Conservation (phyloP, 2,329 filamentous ascomycete genomes). For the Paecilomyces niveus region DNA sequence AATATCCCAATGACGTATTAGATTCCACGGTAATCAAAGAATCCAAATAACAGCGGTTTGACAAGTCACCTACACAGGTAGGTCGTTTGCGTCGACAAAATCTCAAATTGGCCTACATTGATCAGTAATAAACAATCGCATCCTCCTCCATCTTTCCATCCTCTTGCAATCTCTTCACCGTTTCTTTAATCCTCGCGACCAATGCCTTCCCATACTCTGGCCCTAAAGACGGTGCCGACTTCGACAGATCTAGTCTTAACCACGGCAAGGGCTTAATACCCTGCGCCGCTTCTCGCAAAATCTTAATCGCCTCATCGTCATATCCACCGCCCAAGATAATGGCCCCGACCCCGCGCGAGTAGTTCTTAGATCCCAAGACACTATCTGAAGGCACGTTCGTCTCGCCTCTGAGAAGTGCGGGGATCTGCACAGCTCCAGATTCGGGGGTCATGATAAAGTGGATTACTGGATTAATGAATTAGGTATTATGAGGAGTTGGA, state of each 20-base stretch:
- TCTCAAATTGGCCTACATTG: neutral
- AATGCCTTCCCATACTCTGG: slow-evolving; percentile 15
- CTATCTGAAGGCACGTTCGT: slow-evolving; percentile 7
- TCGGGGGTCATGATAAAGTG: slow-evolving; percentile 15
- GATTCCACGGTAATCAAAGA: too few relatives aligned
- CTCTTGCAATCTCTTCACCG: neutral
- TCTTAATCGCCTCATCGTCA: slow-evolving; percentile 9
- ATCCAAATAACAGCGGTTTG: too few relatives aligned
- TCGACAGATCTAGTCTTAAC: slow-evolving; percentile 14
- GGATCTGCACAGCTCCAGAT: slow-evolving; percentile 9
- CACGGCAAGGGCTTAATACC: slow-evolving; percentile 13
- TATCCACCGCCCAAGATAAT: slow-evolving; percentile 15
- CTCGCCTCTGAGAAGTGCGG: slow-evolving; percentile 12
- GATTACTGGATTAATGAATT: slow-evolving; percentile 10
- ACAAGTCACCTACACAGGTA: too few relatives aligned
- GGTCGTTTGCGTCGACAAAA: neutral
- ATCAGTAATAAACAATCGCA: neutral
- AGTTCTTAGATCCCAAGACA: slow-evolving; percentile 13
- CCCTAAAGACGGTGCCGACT: slow-evolving; percentile 13
- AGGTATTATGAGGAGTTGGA: neutral
- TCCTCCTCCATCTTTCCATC: neutral
- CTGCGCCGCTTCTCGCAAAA: slow-evolving; percentile 10
- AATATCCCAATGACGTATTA: too few relatives aligned
- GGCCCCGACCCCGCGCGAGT: slow-evolving; percentile 10
- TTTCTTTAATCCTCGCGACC: neutral